Evolutionary conservation across 345 rosid genomes (phyloP), one percentile per base, ranked within the genome.

Genomic region (Nasturtium officinale): DNA sequence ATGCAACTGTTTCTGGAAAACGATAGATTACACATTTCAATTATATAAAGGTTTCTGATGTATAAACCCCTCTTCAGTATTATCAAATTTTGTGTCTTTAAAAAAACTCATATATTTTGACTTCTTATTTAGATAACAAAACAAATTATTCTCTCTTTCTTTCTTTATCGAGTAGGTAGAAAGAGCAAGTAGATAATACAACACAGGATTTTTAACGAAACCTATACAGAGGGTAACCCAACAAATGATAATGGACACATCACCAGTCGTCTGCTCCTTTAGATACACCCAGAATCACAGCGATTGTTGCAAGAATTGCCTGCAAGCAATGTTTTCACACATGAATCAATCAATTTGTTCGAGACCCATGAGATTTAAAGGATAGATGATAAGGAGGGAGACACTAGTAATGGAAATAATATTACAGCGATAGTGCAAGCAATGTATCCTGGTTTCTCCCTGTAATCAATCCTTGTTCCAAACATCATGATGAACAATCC

Each of bases 371-470:
- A 1, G 5, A 32, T 26, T 15, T 4, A 11, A 32, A 55, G 28
- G 33, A 6, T 15, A 29, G 33, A 68, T 38, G 43, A 67, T 38
- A 16, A 6, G 3, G 28, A 65, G 10, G 55, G 51, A 57, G 47
- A 5, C 38, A n/a, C n/a, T n/a, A 6, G 40, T 28, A n/a, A 9
- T 5, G 32, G 35, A 37, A 10, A 13, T 83, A 10, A 13, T 83
- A 87, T 87, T 77, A 91, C 96, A 40, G 95, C 95, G 56, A 90
- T 80, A 18, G 90, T 83, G 81, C 96, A 93, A 54, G 97, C 96
- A 74, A 93, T 71, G 74, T 87, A 91, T 83, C 97, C 97, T 28
- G 98, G 92, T 71, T 94, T 94, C 84, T 94, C 96, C 60, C 95
- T 79, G 75, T 78, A 66, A 79, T 94, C 97, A 23, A 91, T 72